Conservation (phyloP, 768 basidiomycete species). For the Auricularia auricula-judae region DNA sequence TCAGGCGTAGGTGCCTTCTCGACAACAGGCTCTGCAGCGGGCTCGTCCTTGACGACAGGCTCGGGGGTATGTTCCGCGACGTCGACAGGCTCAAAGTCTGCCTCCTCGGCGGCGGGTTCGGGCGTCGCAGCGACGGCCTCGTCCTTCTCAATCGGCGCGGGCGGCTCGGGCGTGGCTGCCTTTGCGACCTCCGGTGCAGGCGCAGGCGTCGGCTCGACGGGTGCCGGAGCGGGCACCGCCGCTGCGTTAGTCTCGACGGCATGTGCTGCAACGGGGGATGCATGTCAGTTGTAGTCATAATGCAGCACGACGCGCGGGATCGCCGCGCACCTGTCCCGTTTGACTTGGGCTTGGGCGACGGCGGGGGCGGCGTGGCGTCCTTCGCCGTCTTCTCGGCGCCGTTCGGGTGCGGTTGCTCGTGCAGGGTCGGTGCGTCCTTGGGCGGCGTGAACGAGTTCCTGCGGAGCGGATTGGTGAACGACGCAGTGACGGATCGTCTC, state of each 20-base stretch:
- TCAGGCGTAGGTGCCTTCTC: not conserved
- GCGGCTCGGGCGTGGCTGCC: not conserved
- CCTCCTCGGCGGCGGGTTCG: not conserved
- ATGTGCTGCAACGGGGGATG: not conserved
- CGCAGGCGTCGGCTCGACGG: not conserved
- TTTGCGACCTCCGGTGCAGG: not conserved
- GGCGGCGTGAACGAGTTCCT: not conserved
- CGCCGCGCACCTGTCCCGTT: not conserved
- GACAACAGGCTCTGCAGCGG: not conserved
- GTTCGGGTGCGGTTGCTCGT: no score
- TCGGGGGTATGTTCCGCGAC: not conserved
- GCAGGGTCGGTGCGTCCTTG: not conserved
- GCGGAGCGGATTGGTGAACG: not conserved
- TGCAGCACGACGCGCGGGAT: not conserved
- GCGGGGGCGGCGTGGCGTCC: not conserved
- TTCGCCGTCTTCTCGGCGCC: not conserved
- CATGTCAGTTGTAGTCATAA: not conserved
- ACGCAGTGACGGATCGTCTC: not conserved
- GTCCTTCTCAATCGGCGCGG: not conserved
- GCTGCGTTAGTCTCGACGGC: not conserved
- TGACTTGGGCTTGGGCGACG: not conserved
- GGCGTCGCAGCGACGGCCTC: not conserved
- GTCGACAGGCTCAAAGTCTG: not conserved
- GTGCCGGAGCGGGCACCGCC: not conserved
- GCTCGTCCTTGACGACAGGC: not conserved